These are phyloP conservation scores for Arabidopsis hybrid DNA, from an alignment of 441 rosid species.

Conservation along the genomic window DNA sequence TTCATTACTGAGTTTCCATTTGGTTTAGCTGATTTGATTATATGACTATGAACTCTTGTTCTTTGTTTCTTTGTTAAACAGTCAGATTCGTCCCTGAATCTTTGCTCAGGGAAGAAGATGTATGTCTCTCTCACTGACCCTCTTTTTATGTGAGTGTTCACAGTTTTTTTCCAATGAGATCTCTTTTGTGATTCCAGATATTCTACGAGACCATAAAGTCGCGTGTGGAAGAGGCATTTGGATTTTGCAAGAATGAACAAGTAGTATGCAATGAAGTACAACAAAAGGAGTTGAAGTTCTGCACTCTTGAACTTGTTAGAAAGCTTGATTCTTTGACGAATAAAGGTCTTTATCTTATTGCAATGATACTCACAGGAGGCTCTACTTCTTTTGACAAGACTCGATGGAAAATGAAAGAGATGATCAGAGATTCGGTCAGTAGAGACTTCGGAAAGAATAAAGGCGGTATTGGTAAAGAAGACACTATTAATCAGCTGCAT, in stretches of 20 bases:
- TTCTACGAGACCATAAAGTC: constrained; percentile 65
- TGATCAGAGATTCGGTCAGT: constrained; percentile 55
- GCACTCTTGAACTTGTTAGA: constrained; percentile 44
- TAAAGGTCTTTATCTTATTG: constrained; percentile 67
- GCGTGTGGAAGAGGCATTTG: constrained; percentile 69
- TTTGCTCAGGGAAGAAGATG: constrained; percentile 81
- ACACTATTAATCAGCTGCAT: constrained; percentile 49
- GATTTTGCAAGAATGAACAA: constrained; percentile 45
- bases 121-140: constrained; percentile 46
- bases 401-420: constrained; percentile 60
- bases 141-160: constrained; percentile 4
- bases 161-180: not conserved
- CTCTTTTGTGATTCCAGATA: constrained; percentile 49
- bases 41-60: not conserved
- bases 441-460: constrained; percentile 36
- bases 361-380: constrained; percentile 55
- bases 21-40: constrained; percentile 15
- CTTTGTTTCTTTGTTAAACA: constrained; percentile 12
- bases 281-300: constrained; percentile 43
- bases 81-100: constrained; percentile 75
- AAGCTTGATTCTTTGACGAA: constrained; percentile 66
- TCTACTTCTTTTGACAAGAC: constrained; percentile 61
- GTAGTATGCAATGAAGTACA: constrained; percentile 32
- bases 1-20: constrained; percentile 28
- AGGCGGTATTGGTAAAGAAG: constrained; percentile 39